Evolutionary conservation across 371 early-diverging fungal species (phyloP).

Genomic region (Quaeritorhiza haematococci): DNA sequence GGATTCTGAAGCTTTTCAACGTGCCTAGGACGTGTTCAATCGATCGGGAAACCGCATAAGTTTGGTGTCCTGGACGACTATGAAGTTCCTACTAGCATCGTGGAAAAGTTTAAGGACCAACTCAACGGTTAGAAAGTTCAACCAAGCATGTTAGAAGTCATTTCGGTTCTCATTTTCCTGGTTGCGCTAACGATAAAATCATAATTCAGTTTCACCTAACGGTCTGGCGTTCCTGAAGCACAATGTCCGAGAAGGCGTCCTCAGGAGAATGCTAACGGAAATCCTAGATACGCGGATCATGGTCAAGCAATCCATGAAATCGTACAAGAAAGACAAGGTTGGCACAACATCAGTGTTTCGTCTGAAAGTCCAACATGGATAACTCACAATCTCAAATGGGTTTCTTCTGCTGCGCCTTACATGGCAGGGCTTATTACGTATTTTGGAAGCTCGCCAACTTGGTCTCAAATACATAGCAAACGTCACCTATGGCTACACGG

Average conservation of each 20-base stretch:
- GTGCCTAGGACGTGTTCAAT: slow-evolving; percentile 65
- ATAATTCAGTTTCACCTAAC: slow-evolving; percentile 70
- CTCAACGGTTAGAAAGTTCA: slow-evolving; percentile 46
- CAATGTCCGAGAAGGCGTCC: slow-evolving; percentile 63
- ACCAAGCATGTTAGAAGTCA: background rate
- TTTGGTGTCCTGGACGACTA: slow-evolving; percentile 28
- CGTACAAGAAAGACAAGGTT: slow-evolving; percentile 57
- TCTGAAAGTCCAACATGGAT: too few relatives aligned
- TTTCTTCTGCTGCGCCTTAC: background rate
- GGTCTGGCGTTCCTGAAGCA: slow-evolving; percentile 77
- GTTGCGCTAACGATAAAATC: background rate
- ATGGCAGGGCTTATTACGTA: slow-evolving; percentile 29
- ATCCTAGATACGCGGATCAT: slow-evolving; percentile 81
- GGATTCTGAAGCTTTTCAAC: slow-evolving; percentile 62
- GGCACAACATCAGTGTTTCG: too few relatives aligned
- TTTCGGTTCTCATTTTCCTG: too few relatives aligned
- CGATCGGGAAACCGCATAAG: slow-evolving; percentile 24
- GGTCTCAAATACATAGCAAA: slow-evolving; percentile 85
- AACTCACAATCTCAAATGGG: background rate
- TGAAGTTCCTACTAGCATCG: slow-evolving; percentile 35
- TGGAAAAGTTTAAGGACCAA: slow-evolving; percentile 57
- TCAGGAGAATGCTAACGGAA: slow-evolving; percentile 78
- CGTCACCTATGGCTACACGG: slow-evolving; percentile 87
- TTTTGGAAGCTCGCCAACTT: slow-evolving; percentile 74
- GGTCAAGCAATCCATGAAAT: slow-evolving; percentile 80